phyloP scores from a whole-genome alignment of 176 grass and related monocot genomes.

The Musa schizocarpa region DNA sequence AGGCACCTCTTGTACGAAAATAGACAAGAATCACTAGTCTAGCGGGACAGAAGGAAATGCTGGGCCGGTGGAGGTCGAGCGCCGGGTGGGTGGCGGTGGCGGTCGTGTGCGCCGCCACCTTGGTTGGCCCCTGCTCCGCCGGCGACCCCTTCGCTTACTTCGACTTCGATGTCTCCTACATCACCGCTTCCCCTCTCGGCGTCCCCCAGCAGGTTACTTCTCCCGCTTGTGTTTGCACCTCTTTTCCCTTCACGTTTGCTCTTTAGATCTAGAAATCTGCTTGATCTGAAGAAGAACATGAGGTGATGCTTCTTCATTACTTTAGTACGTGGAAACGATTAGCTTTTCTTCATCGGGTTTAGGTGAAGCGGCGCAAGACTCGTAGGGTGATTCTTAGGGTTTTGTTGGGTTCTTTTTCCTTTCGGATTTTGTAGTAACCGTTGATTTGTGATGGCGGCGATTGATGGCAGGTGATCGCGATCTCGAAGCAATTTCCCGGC shows the following conservation, averaged over 20 bases:
- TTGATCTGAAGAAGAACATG: no score
- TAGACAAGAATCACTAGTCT: no score
- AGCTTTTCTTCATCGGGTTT: no score
- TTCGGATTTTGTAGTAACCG: not conserved
- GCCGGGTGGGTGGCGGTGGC: not conserved
- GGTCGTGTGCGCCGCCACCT: not conserved
- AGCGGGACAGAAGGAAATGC: not conserved
- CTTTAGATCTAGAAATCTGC: not conserved
- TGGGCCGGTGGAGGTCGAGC: not conserved
- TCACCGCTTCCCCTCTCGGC: constrained; percentile 68
- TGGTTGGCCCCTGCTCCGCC: not conserved
- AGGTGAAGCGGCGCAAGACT: no score
- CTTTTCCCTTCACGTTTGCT: not conserved
- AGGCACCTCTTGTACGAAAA: no score
- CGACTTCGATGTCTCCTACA: constrained; percentile 66
- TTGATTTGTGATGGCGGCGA: not conserved
- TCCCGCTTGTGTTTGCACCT: not conserved
- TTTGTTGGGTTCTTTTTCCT: not conserved
- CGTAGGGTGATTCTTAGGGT: not conserved
- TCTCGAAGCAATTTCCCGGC: constrained; percentile 69
- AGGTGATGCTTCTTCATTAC: no score
- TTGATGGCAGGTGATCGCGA: constrained; percentile 47
- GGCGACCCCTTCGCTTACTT: constrained; percentile 22
- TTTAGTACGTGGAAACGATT: no score
- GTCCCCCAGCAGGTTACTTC: constrained; percentile 40